Percentiles rank a stretch among this genome's conserved stretches.
Conservation (phyloP, 2,329 filamentous ascomycete genomes). For the Aspergillus sp. region DNA sequence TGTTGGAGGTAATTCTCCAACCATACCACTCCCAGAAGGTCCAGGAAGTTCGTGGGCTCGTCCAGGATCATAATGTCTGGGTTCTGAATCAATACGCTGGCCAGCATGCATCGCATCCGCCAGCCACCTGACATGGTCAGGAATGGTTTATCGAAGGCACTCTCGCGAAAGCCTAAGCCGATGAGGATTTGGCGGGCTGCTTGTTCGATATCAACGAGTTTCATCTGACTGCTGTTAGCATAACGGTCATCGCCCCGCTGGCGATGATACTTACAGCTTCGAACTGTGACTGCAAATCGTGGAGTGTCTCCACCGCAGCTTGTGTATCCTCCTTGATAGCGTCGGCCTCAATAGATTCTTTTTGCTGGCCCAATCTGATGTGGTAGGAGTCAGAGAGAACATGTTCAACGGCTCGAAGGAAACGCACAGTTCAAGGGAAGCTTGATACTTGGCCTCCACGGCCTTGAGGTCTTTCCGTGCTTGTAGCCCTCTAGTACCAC, state of each 20-base stretch:
- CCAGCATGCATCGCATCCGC: conserved; percentile 67
- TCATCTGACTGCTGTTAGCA: conserved; percentile 36
- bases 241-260: neutral
- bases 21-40: conserved; percentile 81
- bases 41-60: conserved; percentile 84
- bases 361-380: conserved; percentile 47
- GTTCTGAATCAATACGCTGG: conserved; percentile 65
- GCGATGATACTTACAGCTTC: conserved; percentile 51
- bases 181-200: conserved; percentile 64
- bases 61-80: conserved; percentile 78
- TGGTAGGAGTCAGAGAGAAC: neutral
- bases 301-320: conserved; percentile 66
- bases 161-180: conserved; percentile 69
- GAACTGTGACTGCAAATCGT: conserved; percentile 65
- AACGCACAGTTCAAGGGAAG: conserved; percentile 53
- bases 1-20: conserved; percentile 68
- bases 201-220: conserved; percentile 61
- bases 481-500: conserved; percentile 70
- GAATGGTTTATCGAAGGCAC: conserved; percentile 58
- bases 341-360: conserved; percentile 56
- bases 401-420: neutral
- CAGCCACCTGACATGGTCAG: conserved; percentile 72
- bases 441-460: conserved; percentile 64
- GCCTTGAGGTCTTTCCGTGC: conserved; percentile 72
- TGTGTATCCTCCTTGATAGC: conserved; percentile 64